These are phyloP conservation scores for Botrytis medusae DNA, from an alignment of 2,329 filamentous ascomycete species.

Conservation along the genomic window DNA sequence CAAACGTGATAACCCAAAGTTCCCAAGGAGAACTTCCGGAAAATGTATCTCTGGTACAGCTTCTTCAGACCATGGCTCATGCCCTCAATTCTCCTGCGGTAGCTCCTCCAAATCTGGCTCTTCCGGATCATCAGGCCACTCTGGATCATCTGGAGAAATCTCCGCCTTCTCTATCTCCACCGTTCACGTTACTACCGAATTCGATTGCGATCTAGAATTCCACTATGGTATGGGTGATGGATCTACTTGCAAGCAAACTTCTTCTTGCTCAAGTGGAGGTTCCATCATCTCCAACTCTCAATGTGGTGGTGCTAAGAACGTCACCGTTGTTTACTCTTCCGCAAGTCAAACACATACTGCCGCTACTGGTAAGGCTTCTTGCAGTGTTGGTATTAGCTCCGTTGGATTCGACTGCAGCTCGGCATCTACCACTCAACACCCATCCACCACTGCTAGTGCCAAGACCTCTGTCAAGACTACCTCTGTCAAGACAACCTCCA, in stretches of 20 bases:
- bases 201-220: slow-evolving; percentile 79
- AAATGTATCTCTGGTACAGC: slow-evolving; percentile 62
- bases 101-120: slow-evolving; percentile 26
- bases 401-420: slow-evolving; percentile 71
- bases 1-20: slow-evolving; percentile 54
- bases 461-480: slow-evolving; percentile 22
- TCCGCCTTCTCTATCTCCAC: slow-evolving; percentile 69
- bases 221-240: slow-evolving; percentile 85
- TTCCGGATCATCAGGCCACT: background rate
- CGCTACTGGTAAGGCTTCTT: slow-evolving; percentile 55
- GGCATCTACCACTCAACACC: slow-evolving; percentile 30
- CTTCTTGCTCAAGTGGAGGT: slow-evolving; percentile 65
- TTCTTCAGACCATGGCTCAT: slow-evolving; percentile 45
- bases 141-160: slow-evolving; percentile 41
- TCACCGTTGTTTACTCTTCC: slow-evolving; percentile 62
- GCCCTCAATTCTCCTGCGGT: slow-evolving; percentile 60
- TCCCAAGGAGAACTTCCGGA: slow-evolving; percentile 41
- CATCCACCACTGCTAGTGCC: slow-evolving; percentile 25
- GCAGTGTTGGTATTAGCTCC: slow-evolving; percentile 71
- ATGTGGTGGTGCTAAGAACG: slow-evolving; percentile 86
- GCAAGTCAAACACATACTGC: slow-evolving; percentile 50
- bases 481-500: slow-evolving; percentile 8
- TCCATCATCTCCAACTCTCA: slow-evolving; percentile 77
- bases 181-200: slow-evolving; percentile 71
- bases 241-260: slow-evolving; percentile 75